Evolutionary conservation across 2,329 filamentous ascomycete species (phyloP).

Genomic region (Exophiala oligosperma): DNA sequence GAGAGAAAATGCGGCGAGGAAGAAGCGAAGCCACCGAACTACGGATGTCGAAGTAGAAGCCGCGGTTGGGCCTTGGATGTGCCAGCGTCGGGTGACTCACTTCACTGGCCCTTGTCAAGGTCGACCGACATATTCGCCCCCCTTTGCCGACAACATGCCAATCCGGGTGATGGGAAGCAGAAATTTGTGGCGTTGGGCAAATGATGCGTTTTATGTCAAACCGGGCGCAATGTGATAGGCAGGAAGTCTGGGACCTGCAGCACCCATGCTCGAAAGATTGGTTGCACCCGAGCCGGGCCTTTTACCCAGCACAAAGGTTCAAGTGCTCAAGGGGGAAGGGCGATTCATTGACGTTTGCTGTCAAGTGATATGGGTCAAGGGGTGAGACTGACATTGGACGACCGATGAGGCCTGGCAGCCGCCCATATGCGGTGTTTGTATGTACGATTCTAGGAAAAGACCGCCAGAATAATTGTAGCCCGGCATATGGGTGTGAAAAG

Average conservation of each 20-base stretch:
- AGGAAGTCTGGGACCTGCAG: not conserved
- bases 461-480: too few relatives aligned
- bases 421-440: too few relatives aligned
- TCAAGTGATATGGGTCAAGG: too few relatives aligned
- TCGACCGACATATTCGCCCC: too few relatives aligned
- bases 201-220: conserved; percentile 7
- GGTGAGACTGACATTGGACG: not conserved
- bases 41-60: not conserved
- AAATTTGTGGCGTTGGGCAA: not conserved
- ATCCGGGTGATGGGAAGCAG: not conserved
- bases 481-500: too few relatives aligned
- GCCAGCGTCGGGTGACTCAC: too few relatives aligned
- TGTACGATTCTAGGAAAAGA: too few relatives aligned
- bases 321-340: not conserved
- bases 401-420: too few relatives aligned
- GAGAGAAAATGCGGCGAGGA: not conserved
- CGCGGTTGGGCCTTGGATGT: not conserved
- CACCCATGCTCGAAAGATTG: not conserved
- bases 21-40: not conserved
- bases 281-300: not conserved
- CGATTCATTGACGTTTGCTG: not conserved
- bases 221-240: not conserved
- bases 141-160: too few relatives aligned
- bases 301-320: conserved; percentile 1
- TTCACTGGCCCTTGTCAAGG: too few relatives aligned